Evolutionary conservation across 768 basidiomycete genomes (phyloP), one percentile per base, ranked within the genome.

Genomic region (Naganishia vaughanmartiniae): DNA sequence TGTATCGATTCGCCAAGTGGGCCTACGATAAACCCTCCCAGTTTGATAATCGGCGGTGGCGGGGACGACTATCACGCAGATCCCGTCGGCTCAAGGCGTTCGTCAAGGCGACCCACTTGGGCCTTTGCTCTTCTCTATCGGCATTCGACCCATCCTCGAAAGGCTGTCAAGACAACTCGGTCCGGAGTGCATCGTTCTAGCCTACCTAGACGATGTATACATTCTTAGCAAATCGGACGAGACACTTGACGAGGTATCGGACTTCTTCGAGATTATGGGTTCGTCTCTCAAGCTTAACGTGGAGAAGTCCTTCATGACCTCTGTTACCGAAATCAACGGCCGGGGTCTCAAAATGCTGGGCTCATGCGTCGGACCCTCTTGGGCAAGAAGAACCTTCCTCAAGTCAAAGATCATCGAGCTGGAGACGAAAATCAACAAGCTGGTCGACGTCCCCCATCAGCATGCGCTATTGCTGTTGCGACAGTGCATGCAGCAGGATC

Each of bases 71-170:
- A 12, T 42, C 19, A 36, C 24, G 0, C 24, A 12, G 14, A 58
- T 73, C 26, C 9, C 4, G 19, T 74, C 72, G 12, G 33, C 66
- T n/a, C 45, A 78, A 68, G 77, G 77, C 0, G 70, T 74, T 10
- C 55, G 74, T 5, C 77, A 78, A 51, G 77, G 75, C 0, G 75
- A 74, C 28, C 75, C 73, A 3, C 70, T 76, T 10, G 68, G 73
- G n/a, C 67, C 72, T 12, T 67, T 76, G 21, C 42, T 76, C 24
- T 75, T 73, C 69, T 74, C 74, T 19, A 21, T 74, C 33, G 73
- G 46, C 14, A 54, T 72, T 30, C 67, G 71, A 9, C 65, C 63
- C 1, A 9, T 71, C n/a, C 34, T 74, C 2, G 60, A 75, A 21
- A 51, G 24, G 5, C 73, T 75, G 15, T 28, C 34, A 30, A 21